A percentile compares a stretch with the other conserved stretches of the same genome.
Evolutionary conservation across 345 rosid genomes (phyloP).

Genomic region (Pseudoturritis turrita): DNA sequence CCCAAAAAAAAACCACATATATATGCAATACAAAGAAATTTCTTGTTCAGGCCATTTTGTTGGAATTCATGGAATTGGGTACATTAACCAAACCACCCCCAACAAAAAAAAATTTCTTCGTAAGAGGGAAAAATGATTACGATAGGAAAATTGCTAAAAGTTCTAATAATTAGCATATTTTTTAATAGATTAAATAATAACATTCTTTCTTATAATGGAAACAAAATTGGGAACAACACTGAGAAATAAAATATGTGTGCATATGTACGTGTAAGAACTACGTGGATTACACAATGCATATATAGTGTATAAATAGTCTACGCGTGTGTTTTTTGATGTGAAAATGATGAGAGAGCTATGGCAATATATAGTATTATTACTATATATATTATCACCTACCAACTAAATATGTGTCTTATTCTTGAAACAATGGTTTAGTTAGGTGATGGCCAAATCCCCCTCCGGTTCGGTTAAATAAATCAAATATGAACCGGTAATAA

Average conservation of each 20-base stretch:
- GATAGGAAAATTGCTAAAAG: neutral
- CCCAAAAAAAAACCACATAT: too few relatives aligned
- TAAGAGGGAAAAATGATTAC: neutral
- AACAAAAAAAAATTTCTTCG: too few relatives aligned
- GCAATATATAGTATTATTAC: neutral
- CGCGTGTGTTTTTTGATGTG: neutral
- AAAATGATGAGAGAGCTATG: neutral
- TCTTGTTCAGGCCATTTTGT: too few relatives aligned
- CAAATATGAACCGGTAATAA: neutral
- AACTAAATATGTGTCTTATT: neutral
- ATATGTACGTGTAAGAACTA: neutral
- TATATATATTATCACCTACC: neutral
- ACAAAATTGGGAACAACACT: neutral
- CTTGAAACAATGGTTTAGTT: neutral
- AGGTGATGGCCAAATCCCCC: neutral
- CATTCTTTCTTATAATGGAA: neutral
- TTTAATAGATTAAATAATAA: neutral
- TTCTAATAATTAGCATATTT: neutral
- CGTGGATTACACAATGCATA: neutral
- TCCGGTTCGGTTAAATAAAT: neutral
- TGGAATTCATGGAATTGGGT: too few relatives aligned
- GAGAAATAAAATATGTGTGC: neutral
- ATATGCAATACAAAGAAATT: neutral
- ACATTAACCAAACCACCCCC: too few relatives aligned
- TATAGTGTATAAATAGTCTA: neutral